These are phyloP conservation scores for Rhizopus delemar DNA, from an alignment of 371 early-diverging fungal species.

Conservation along the genomic window DNA sequence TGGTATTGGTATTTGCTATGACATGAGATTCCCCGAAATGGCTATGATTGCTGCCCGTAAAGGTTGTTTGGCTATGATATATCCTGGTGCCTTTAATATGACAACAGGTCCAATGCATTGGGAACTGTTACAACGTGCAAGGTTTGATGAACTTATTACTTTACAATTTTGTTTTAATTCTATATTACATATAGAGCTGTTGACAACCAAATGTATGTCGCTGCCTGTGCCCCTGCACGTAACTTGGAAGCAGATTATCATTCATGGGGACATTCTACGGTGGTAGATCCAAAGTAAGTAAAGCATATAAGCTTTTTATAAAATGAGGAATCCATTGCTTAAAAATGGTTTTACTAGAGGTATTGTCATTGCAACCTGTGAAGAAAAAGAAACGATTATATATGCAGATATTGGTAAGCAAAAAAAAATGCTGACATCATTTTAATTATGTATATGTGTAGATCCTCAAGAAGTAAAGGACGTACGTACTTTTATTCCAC, in stretches of 20 bases:
- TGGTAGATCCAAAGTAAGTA: constrained; percentile 80
- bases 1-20: constrained; percentile 96
- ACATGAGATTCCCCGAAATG: constrained; percentile 94
- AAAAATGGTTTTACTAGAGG: constrained; percentile 42
- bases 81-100: constrained; percentile 96
- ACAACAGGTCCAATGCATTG: constrained; percentile 95
- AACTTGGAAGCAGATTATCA: constrained; percentile 75
- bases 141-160: constrained; percentile 50
- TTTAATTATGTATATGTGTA: constrained; percentile 5
- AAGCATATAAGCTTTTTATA: constrained; percentile 6
- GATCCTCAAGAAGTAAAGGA: constrained; percentile 64
- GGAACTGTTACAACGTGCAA: constrained; percentile 88
- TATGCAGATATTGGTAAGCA: constrained; percentile 76
- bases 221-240: constrained; percentile 93
- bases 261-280: constrained; percentile 94
- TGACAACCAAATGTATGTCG: constrained; percentile 83
- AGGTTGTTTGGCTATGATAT: constrained; percentile 91
- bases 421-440: neutral
- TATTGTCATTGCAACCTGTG: constrained; percentile 66
- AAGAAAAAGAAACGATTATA: constrained; percentile 80
- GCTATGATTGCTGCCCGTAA: constrained; percentile 91
- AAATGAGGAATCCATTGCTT: neutral
- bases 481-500: constrained; percentile 73
- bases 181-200: constrained; percentile 44
- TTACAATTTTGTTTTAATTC: neutral